A percentile compares a stretch with the other conserved stretches of the same genome.
Evolutionary conservation across 805 yeast species (phyloP).

Genomic region (Candida nemodendra): DNA sequence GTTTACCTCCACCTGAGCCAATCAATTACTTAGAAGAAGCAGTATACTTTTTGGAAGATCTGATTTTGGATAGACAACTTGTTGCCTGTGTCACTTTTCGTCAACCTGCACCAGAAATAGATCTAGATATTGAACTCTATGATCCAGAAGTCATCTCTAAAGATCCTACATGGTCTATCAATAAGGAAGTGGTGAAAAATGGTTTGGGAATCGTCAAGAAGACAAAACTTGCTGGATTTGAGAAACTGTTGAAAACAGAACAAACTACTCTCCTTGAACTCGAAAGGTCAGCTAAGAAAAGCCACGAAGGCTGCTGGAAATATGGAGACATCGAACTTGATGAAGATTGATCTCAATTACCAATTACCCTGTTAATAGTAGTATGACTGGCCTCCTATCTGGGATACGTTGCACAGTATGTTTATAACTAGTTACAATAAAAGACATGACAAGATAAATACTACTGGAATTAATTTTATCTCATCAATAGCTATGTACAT

Average conservation of each 20-base stretch:
- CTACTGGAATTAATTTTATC: too few relatives aligned
- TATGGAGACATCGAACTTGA: conserved; percentile 69
- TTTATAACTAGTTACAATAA: conserved; percentile 1
- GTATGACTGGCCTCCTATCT: too few relatives aligned
- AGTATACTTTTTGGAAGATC: conserved; percentile 51
- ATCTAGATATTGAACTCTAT: conserved; percentile 52
- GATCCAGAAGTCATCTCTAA: conserved; percentile 53
- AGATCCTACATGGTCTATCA: conserved; percentile 58
- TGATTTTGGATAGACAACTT: conserved; percentile 49
- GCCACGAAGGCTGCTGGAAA: conserved; percentile 69
- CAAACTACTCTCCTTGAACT: conserved; percentile 39
- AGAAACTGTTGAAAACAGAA: conserved; percentile 35
- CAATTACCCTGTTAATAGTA: too few relatives aligned
- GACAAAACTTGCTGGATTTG: conserved; percentile 33
- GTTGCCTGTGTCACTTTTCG: conserved; percentile 52
- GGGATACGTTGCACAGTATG: too few relatives aligned
- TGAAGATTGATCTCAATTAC: conserved; percentile 36
- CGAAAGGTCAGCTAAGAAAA: conserved; percentile 49
- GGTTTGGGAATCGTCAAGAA: conserved; percentile 61
- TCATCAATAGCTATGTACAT: conserved; percentile 3
- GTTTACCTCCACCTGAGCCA: conserved; percentile 56
- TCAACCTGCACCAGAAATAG: conserved; percentile 39
- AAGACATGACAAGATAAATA: conserved; percentile 3
- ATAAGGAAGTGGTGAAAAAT: conserved; percentile 53
- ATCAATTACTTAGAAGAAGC: conserved; percentile 56